Conservation (phyloP, 164 flowering plant genomes). For the Malania oleifera region DNA sequence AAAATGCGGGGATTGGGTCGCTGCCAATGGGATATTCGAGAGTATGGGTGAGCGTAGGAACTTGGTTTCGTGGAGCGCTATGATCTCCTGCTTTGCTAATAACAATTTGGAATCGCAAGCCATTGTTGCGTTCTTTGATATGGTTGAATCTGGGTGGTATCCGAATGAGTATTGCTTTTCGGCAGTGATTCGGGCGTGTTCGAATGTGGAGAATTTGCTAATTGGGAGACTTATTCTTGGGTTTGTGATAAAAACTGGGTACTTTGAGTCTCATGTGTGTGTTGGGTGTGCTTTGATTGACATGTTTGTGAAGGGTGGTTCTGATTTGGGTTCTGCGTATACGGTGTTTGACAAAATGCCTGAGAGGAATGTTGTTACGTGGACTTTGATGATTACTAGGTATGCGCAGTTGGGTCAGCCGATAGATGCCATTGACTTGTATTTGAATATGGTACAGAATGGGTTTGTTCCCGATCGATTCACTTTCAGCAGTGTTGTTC, state of each 20-base stretch:
- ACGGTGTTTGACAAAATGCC: slow-evolving; percentile 71
- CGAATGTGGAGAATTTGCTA: slow-evolving; percentile 21
- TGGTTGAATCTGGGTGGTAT: slow-evolving; percentile 46
- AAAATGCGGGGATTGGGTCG: slow-evolving; percentile 48
- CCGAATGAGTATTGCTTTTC: slow-evolving; percentile 74
- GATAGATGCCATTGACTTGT: slow-evolving; percentile 45
- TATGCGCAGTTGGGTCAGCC: slow-evolving; percentile 53
- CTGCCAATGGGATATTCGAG: slow-evolving; percentile 39
- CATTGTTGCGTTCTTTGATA: slow-evolving; percentile 34
- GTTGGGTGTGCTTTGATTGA: slow-evolving; percentile 80
- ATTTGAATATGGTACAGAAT: slow-evolving; percentile 49
- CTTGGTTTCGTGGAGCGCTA: slow-evolving; percentile 79
- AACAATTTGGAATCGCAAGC: slow-evolving; percentile 38
- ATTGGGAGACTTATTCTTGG: slow-evolving; percentile 54
- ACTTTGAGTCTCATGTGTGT: slow-evolving; percentile 57
- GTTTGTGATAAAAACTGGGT: slow-evolving; percentile 56
- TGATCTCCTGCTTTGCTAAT: slow-evolving; percentile 65
- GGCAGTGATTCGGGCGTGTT: slow-evolving; percentile 64
- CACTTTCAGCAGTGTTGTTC: slow-evolving; percentile 54
- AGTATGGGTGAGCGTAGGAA: slow-evolving; percentile 38
- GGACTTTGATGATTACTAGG: slow-evolving; percentile 83
- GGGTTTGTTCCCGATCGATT: slow-evolving; percentile 55
- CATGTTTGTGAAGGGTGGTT: slow-evolving; percentile 55
- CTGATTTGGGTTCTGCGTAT: slow-evolving; percentile 49
- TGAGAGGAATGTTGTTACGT: slow-evolving; percentile 56